Base-by-base conservation (phyloP, 2,329 filamentous ascomycete genomes). In the Beauveria brongniartii region DNA sequence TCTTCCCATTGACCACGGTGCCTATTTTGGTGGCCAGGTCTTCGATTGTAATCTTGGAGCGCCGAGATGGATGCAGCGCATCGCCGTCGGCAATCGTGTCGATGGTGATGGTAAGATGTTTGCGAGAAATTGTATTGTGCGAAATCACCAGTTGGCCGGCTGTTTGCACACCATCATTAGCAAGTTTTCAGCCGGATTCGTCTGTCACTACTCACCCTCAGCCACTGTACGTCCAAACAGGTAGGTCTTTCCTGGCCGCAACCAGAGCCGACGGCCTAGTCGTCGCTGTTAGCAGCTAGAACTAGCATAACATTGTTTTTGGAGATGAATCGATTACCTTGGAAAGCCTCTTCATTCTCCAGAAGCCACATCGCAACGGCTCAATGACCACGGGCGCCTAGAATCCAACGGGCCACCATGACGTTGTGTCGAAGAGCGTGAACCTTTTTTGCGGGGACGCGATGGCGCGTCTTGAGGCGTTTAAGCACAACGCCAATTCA, bases 21-120 rank as follows among this genome's bases (percentile, higher is more conserved):
- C 94, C 93, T 64, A 88, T 86, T 70, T 95, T 96, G 4, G 92
- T 94, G n/a, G 84, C 80, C 64, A 89, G 79, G 68, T 97, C 94
- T 65, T 87, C 87, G 61, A 97, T 79, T 4, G 81, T 88, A 59
- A 97, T 74, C 56, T 78, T 79, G 1, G 91, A 91, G 63, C 88
- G 85, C 46, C 79, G 81, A 62, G 83, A 80, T 16, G 89, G 75
- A 62, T 85, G 82, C 62, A 83, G 81, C 59, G 86, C 89, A 69
- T 90, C 85, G 53, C 85, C 87, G 16, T 85, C 76, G 46, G 78
- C 75, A 43, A 93, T 87, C 0, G 75, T 67, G 52, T 82, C 84
- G 7, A 97, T 85, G 47, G 85, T 81, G 55, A 99, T 86, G 37
- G 87, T 87, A 65, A 97, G 77, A 74, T 99, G 94, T 69, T 94